Evolutionary conservation across 345 rosid species (phyloP).

Genomic region (Brassica cretica): DNA sequence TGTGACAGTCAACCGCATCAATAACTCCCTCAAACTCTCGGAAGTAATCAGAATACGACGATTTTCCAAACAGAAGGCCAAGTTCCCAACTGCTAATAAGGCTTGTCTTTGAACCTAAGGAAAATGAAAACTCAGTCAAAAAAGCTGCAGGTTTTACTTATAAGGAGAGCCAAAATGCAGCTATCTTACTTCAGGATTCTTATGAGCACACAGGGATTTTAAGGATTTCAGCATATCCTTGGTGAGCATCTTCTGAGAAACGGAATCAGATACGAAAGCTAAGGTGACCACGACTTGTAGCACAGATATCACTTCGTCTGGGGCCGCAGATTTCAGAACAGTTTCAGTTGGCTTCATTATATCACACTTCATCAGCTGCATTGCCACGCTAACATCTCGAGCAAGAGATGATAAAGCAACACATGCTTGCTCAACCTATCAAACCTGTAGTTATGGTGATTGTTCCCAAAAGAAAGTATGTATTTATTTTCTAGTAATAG

Average conservation of each 20-base stretch:
- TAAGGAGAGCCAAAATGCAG: constrained; percentile 8
- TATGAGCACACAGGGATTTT: constrained; percentile 79
- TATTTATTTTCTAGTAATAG: neutral
- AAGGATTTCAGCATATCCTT: constrained; percentile 81
- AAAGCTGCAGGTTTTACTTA: constrained; percentile 17
- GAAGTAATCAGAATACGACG: constrained; percentile 85
- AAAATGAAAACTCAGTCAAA: constrained; percentile 34
- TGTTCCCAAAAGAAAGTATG: constrained; percentile 26
- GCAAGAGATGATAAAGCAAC: constrained; percentile 92
- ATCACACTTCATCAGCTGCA: constrained; percentile 97
- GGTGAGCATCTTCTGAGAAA: constrained; percentile 87
- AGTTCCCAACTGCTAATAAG: constrained; percentile 87
- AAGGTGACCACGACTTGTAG: constrained; percentile 83
- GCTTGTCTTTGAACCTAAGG: constrained; percentile 87
- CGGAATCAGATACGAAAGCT: constrained; percentile 84
- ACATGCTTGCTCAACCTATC: constrained; percentile 96
- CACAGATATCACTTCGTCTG: constrained; percentile 84
- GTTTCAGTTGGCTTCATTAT: constrained; percentile 92
- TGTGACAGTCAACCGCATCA: constrained; percentile 76
- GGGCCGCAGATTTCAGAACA: constrained; percentile 71
- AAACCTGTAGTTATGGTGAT: constrained; percentile 36
- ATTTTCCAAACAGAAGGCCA: constrained; percentile 93
- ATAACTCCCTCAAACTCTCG: constrained; percentile 91
- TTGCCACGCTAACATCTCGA: constrained; percentile 81
- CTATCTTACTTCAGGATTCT: constrained; percentile 72